A percentile compares a stretch with the other conserved stretches of the same genome.
Evolutionary conservation across 495 filamentous ascomycete species (phyloP).

Genomic region (Hypoxylon rickii): DNA sequence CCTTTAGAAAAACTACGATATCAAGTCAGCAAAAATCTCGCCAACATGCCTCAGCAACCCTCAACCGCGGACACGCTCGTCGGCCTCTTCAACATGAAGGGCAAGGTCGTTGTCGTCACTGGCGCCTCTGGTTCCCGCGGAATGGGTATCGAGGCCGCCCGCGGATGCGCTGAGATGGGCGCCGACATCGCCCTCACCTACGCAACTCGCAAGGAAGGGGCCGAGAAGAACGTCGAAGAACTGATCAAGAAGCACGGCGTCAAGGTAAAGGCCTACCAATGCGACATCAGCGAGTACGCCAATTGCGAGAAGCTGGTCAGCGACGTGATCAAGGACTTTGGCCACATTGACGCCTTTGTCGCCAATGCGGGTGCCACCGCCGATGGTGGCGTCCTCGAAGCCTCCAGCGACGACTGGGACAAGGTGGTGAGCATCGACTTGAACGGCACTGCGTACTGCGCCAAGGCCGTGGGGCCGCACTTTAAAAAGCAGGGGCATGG

Average conservation of each 20-base stretch:
- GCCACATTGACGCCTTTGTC: slow-evolving; percentile 54
- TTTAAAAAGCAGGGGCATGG: slow-evolving; percentile 57
- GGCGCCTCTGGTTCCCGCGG: slow-evolving; percentile 57
- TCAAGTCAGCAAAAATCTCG: slow-evolving; percentile 8
- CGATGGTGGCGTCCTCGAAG: slow-evolving; percentile 47
- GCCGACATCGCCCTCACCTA: slow-evolving; percentile 56
- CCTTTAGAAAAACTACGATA: not conserved
- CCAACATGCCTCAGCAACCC: slow-evolving; percentile 42
- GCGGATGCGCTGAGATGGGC: slow-evolving; percentile 56
- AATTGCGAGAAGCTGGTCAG: slow-evolving; percentile 59
- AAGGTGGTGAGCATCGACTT: slow-evolving; percentile 68
- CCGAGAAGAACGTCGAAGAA: slow-evolving; percentile 61
- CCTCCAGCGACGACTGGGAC: slow-evolving; percentile 47
- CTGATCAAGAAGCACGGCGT: slow-evolving; percentile 55
- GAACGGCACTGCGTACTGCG: slow-evolving; percentile 65
- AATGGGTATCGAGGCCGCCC: slow-evolving; percentile 54
- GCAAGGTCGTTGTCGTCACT: slow-evolving; percentile 58
- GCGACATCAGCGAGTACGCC: slow-evolving; percentile 64
- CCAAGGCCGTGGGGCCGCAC: slow-evolving; percentile 64
- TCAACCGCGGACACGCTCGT: slow-evolving; percentile 39
- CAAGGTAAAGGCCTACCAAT: slow-evolving; percentile 67
- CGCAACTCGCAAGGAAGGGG: slow-evolving; percentile 52
- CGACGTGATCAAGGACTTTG: slow-evolving; percentile 60
- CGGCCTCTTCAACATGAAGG: slow-evolving; percentile 57
- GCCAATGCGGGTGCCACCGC: slow-evolving; percentile 54